A percentile compares a stretch with the other conserved stretches of the same genome.
phyloP scores from a whole-genome alignment of 768 basidiomycete genomes.

The Rhizopogon roseolus region DNA sequence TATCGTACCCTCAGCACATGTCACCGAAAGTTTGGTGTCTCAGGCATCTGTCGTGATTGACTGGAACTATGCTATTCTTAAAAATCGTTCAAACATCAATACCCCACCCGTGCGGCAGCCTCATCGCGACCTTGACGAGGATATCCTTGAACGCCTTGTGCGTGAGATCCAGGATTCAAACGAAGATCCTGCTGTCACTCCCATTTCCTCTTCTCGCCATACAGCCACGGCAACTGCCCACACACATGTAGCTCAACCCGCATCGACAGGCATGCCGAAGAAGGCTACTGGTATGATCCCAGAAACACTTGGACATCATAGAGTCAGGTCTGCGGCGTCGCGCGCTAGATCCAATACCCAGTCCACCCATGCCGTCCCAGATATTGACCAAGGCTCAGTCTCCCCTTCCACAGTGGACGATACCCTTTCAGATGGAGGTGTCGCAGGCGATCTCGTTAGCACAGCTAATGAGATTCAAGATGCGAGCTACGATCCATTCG shows the following conservation, averaged over 20 bases:
- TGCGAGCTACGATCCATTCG: too few species aligned
- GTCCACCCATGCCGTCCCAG: constrained; percentile 3
- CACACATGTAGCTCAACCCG: neutral
- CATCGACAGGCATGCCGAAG: neutral
- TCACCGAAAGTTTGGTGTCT: constrained; percentile 42
- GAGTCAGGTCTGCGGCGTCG: constrained; percentile 9
- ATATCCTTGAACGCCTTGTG: constrained; percentile 13
- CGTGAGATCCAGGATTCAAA: constrained; percentile 16
- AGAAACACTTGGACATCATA: constrained; percentile 12
- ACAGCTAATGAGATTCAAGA: neutral
- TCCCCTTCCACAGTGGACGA: neutral
- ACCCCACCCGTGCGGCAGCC: constrained; percentile 19
- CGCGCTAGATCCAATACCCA: constrained; percentile 7
- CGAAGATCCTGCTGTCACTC: constrained; percentile 5
- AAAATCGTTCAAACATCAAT: constrained; percentile 15
- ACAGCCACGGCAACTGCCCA: neutral
- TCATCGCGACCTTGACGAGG: constrained; percentile 17
- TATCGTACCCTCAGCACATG: constrained; percentile 34
- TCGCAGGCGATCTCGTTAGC: neutral
- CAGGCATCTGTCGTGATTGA: constrained; percentile 52
- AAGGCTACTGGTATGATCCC: constrained; percentile 11
- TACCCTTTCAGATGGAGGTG: neutral
- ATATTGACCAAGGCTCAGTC: constrained; percentile 2
- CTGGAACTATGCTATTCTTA: constrained; percentile 41
- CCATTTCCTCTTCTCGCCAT: constrained; percentile 1